phyloP scores from a whole-genome alignment of 345 rosid species.

The Populus tremula region DNA sequence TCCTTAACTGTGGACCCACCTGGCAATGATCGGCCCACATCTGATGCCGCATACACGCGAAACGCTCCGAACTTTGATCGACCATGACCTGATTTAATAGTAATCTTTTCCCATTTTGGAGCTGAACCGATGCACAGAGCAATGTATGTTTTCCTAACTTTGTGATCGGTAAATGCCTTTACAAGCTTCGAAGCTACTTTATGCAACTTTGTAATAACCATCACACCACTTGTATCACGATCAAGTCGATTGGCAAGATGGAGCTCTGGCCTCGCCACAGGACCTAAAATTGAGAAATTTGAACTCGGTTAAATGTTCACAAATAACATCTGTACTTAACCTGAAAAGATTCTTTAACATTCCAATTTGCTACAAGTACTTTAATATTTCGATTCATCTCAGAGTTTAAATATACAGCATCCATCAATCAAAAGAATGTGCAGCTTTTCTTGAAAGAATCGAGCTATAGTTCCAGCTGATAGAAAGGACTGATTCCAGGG shows the following conservation, averaged over 20 bases:
- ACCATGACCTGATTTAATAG: slow-evolving; percentile 83
- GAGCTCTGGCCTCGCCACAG: slow-evolving; percentile 38
- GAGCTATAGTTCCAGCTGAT: background rate
- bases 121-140: slow-evolving; percentile 63
- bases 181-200: slow-evolving; percentile 82
- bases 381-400: background rate
- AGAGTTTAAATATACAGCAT: background rate
- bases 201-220: slow-evolving; percentile 77
- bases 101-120: slow-evolving; percentile 67
- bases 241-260: slow-evolving; percentile 91
- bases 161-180: slow-evolving; percentile 78
- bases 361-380: background rate
- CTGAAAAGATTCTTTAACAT: background rate
- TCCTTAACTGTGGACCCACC: slow-evolving; percentile 83
- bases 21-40: slow-evolving; percentile 63
- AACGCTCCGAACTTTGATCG: slow-evolving; percentile 89
- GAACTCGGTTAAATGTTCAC: slow-evolving; percentile 10
- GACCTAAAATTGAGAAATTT: slow-evolving; percentile 28
- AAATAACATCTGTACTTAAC: background rate
- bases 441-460: background rate
- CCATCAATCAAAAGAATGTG: background rate
- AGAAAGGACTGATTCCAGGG: background rate
- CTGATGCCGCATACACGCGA: slow-evolving; percentile 79
- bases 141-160: slow-evolving; percentile 65
- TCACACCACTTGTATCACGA: slow-evolving; percentile 87